Base-by-base conservation (phyloP, 2,329 filamentous ascomycete species). In the Pseudopyrenochaeta lycopersici region DNA sequence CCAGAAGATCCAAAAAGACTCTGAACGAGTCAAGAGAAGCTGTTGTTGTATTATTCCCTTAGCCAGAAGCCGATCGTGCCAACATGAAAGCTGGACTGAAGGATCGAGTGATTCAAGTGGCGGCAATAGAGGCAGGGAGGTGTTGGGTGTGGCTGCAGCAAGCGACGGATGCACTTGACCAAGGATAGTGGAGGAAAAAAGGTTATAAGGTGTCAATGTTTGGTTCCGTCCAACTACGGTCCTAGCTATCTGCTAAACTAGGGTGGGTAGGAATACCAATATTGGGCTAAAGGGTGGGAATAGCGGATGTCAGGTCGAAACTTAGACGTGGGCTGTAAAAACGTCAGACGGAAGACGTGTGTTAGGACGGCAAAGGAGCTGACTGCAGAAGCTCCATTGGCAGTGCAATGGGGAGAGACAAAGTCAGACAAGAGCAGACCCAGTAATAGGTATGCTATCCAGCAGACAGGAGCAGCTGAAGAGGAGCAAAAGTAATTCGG, bases 331-430 rank as follows among this genome's bases (percentile, higher is more conserved):
- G 53, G 55, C 54, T 38, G 57, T 63, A 57, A 56, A 54, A 50
- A 55, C 56, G 60, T 66, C 59, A 66, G 66, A 67, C 55, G 45
- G 40, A 39, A 55, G 45, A 54, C 39, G 61, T 64, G 56, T 53
- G 53, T 66, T 51, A 60, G 56, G 62, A 54, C 33, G 67, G 65
- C 64, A 69, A 56, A 63, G 68, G 54, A 63, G 70, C 62, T 62
- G 67, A 62, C 55, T 54, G 64, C 54, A 56, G 54, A 48, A 56
- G 47, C 47, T 57, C 53, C 44, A 44, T 51, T 59, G 58, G 52
- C 58, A 54, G 54, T 61, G 62, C 53, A 53, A 48, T 56, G 35
- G 54, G 35, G 42, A 47, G 44, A 44, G 53, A 54, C 49, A 48
- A 57, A 35, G 42, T 49, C 36, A 39, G 21, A 12, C 52, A 56